Evolutionary conservation across 2,329 filamentous ascomycete species (phyloP).

Genomic region (Leptographium procerum): DNA sequence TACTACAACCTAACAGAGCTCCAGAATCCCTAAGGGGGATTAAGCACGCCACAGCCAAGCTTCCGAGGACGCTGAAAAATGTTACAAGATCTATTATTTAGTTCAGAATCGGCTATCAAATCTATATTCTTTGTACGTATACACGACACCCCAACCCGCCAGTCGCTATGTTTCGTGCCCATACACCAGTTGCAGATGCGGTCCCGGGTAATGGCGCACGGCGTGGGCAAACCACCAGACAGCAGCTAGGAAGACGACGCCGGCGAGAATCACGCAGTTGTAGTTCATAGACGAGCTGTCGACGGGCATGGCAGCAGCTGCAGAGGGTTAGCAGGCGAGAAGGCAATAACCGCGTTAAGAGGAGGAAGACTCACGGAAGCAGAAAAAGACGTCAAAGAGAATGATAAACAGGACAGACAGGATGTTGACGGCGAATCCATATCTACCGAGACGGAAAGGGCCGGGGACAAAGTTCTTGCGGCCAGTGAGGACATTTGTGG

Average conservation of each 20-base stretch:
- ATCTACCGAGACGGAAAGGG: conserved; percentile 39
- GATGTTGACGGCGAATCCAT: conserved; percentile 38
- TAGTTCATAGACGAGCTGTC: conserved; percentile 34
- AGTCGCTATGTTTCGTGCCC: background rate
- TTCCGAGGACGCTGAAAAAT: too few relatives aligned
- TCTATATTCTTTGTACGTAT: too few relatives aligned
- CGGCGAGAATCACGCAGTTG: conserved; percentile 42
- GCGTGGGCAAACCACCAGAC: conserved; percentile 41
- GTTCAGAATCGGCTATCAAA: too few relatives aligned
- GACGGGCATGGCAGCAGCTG: conserved; percentile 30
- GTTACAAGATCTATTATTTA: too few relatives aligned
- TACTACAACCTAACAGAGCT: too few relatives aligned
- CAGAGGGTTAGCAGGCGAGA: background rate
- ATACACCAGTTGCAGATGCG: conserved; percentile 11
- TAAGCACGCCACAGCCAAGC: too few relatives aligned
- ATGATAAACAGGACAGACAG: conserved; percentile 41
- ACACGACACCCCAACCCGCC: too few relatives aligned
- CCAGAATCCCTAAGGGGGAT: too few relatives aligned
- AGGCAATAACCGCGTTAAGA: background rate
- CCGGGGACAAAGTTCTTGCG: conserved; percentile 39
- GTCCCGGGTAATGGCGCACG: conserved; percentile 35
- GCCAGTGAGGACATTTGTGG: conserved; percentile 39
- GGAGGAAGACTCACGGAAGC: conserved; percentile 40
- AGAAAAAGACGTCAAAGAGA: conserved; percentile 46
- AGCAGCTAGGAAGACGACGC: conserved; percentile 32